A percentile compares a stretch with the other conserved stretches of the same genome.
Evolutionary conservation across 352 stramenopile species (phyloP).

Genomic region (Elongisporangium anandrum): DNA sequence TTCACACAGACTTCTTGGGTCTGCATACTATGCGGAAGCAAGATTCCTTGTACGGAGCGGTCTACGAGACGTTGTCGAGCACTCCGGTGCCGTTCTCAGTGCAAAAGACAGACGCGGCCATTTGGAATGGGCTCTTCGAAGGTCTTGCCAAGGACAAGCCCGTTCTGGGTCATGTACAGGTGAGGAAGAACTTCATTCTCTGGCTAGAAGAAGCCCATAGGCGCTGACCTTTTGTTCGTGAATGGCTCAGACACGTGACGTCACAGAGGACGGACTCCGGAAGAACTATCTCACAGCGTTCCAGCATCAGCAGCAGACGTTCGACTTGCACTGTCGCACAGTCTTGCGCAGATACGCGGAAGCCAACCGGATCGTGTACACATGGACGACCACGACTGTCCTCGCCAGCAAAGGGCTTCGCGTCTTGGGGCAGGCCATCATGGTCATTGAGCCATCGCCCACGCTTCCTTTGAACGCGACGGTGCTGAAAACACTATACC

Average conservation of each 20-base stretch:
- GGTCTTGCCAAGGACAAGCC: not conserved
- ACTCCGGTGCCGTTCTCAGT: not conserved
- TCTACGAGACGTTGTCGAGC: not conserved
- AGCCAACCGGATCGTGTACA: not conserved
- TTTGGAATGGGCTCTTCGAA: not conserved
- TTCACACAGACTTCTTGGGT: not conserved
- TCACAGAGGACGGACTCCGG: not conserved
- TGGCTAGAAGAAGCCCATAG: too few species aligned
- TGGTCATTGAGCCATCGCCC: not conserved
- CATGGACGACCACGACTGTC: not conserved
- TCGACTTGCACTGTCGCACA: not conserved
- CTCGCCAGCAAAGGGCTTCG: not conserved
- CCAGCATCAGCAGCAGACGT: not conserved
- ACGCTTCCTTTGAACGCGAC: not conserved
- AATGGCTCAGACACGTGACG: not conserved
- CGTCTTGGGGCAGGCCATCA: not conserved
- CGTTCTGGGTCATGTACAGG: not conserved
- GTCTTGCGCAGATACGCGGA: not conserved
- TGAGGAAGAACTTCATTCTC: too few species aligned
- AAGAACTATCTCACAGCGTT: not conserved
- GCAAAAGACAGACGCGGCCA: not conserved
- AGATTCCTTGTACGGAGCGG: not conserved
- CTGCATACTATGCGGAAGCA: not conserved
- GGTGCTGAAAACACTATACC: not conserved
- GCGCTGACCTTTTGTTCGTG: too few species aligned